Conservation (phyloP, 192 early-diverging fungal genomes). For the Gamsiella multidivaricata region DNA sequence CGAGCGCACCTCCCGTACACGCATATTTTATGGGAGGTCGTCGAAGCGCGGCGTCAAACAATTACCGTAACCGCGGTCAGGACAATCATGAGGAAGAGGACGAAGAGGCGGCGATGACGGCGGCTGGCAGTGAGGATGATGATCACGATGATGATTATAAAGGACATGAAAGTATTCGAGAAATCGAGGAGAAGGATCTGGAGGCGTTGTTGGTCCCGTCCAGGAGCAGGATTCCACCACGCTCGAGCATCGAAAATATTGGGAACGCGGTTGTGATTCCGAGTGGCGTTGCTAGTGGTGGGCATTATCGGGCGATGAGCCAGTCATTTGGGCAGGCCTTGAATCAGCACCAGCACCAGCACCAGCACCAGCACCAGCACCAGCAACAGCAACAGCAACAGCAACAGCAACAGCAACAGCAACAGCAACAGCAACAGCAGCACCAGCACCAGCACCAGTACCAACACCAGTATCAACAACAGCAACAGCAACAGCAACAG, state of each 20-base stretch:
- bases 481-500: no score
- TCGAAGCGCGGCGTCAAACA: neutral
- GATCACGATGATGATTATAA: constrained; percentile 5
- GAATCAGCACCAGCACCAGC: constrained; percentile 14
- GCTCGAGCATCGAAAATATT: constrained; percentile 31
- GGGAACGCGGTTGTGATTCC: constrained; percentile 1
- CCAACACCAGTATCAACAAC: neutral
- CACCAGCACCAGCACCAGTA: constrained; percentile 1
- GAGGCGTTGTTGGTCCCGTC: constrained; percentile 38
- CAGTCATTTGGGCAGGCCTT: constrained; percentile 25
- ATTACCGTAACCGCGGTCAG: neutral
- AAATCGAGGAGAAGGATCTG: constrained; percentile 37
- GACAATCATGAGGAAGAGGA: constrained; percentile 12
- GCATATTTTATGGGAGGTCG: constrained; percentile 7
- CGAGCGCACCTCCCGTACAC: constrained; percentile 35
- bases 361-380: neutral
- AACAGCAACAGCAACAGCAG: constrained; percentile 2
- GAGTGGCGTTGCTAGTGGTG: neutral
- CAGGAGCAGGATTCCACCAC: constrained; percentile 11
- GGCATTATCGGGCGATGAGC: constrained; percentile 12
- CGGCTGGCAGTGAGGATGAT: neutral
- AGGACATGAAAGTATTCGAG: constrained; percentile 2
- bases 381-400: no score
- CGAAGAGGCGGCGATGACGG: neutral
- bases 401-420: constrained; percentile 1